These are phyloP conservation scores for Verticillium dahliae DNA, from an alignment of 2,329 filamentous ascomycete species.

Conservation along the genomic window DNA sequence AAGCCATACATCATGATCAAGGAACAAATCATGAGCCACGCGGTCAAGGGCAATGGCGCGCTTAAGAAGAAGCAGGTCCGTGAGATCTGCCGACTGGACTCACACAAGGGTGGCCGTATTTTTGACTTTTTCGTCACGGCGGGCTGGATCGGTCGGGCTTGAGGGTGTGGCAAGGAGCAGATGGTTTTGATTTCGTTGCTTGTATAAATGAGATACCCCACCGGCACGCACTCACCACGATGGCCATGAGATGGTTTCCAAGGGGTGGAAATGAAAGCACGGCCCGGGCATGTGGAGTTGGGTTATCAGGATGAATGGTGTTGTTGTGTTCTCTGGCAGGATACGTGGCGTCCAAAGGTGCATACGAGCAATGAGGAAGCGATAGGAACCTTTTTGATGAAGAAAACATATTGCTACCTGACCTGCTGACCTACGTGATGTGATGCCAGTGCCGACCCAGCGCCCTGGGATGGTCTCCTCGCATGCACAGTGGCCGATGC, in stretches of 20 bases:
- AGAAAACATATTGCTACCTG: neutral
- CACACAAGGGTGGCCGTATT: conserved; percentile 75
- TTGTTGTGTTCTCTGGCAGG: neutral
- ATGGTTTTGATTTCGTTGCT: neutral
- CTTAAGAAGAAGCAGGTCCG: conserved; percentile 93
- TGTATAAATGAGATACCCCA: neutral
- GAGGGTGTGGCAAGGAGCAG: conserved; percentile 5
- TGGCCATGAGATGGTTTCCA: neutral
- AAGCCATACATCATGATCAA: conserved; percentile 96
- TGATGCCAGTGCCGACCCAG: too few species aligned
- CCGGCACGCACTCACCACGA: neutral
- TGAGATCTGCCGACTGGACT: conserved; percentile 77
- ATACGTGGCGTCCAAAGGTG: neutral
- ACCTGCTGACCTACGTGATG: neutral
- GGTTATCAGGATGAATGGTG: neutral
- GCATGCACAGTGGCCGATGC: too few species aligned
- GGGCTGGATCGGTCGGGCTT: conserved; percentile 87
- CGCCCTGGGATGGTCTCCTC: too few species aligned
- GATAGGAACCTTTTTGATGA: neutral
- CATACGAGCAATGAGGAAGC: neutral
- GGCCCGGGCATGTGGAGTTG: neutral
- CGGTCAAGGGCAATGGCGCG: conserved; percentile 78
- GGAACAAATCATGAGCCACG: conserved; percentile 84
- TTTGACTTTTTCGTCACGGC: conserved; percentile 94
- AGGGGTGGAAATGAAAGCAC: neutral